Percentiles rank a stretch among this genome's conserved stretches.
phyloP scores from a whole-genome alignment of 805 yeast genomes.

The Candida glaebosa region DNA sequence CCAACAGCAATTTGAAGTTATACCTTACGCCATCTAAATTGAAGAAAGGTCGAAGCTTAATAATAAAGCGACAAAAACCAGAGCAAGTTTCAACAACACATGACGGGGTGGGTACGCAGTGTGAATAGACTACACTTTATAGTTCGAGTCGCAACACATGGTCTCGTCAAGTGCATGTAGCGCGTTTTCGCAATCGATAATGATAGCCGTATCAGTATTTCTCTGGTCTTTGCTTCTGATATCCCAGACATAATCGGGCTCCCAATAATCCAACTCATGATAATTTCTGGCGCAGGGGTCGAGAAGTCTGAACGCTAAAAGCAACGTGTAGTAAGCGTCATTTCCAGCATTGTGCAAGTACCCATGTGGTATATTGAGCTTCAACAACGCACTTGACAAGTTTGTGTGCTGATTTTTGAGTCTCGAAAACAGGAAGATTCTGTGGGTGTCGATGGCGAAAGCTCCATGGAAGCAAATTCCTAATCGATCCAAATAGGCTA shows the following conservation, averaged over 20 bases:
- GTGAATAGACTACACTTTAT: no score
- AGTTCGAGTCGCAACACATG: no score
- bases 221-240: conserved; percentile 2
- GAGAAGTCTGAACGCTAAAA: conserved; percentile 44
- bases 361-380: conserved; percentile 51
- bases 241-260: conserved; percentile 2
- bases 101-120: no score
- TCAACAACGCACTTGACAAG: conserved; percentile 43
- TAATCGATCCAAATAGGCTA: conserved; percentile 44
- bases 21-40: no score
- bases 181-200: no score
- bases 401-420: conserved; percentile 36
- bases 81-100: no score
- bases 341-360: conserved; percentile 69
- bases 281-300: conserved; percentile 38
- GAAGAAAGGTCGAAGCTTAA: no score
- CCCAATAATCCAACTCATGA: background rate
- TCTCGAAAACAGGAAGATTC: conserved; percentile 35
- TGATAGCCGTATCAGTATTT: no score
- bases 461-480: conserved; percentile 45
- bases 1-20: no score
- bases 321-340: conserved; percentile 60
- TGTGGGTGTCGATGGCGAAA: conserved; percentile 45
- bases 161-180: no score
- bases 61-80: no score